Evolutionary conservation across 2,329 filamentous ascomycete species (phyloP), one percentile per base, ranked within the genome.

Genomic region (Phialemoniopsis sp.): DNA sequence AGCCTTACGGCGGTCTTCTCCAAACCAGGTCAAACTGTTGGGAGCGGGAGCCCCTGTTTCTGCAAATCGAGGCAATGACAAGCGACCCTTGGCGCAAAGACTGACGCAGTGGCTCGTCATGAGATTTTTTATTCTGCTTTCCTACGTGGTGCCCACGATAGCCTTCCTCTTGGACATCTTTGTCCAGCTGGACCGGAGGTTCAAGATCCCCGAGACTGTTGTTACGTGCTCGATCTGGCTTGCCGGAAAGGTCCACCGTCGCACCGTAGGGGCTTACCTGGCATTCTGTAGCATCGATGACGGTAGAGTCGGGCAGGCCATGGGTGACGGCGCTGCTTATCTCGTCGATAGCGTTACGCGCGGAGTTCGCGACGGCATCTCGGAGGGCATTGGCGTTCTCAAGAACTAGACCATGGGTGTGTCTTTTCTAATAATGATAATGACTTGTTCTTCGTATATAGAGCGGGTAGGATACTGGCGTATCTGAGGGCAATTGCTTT

Each of bases 371-470:
- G 48, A 77, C 55, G 53, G 57, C n/a, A 68, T 61, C 38, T 53
- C 52, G 38, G 73, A 78, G 48, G 76, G 76, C 13, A 49, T 68
- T 13, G 70, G 79, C 53, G 80, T 73, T 48, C 66, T 63, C 16
- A 63, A 62, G 46, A 76, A 77, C 46, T 26, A 26, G 21, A 26
- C 21, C 21, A 26, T 26, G 10, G 6, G 21, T 6, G 6, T 26
- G 21, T 10, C 21, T 26, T 6, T 26, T 6, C 6, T 26, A 6
- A 26, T 26, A 10, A 26, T 26, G 21, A 26, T 6, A 26, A 26
- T 26, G 21, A 26, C 10, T 26, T 26, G 6, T 26, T 26, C n/a
- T n/a, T n/a, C n/a, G n/a, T n/a, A n/a, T n/a, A n/a, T n/a, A n/a
- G n/a, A n/a, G n/a, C n/a, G n/a, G n/a, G n/a, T n/a, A n/a, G n/a